A percentile compares a stretch with the other conserved stretches of the same genome.
Conservation (phyloP, 164 flowering plant genomes). For the Protea cynaroides region DNA sequence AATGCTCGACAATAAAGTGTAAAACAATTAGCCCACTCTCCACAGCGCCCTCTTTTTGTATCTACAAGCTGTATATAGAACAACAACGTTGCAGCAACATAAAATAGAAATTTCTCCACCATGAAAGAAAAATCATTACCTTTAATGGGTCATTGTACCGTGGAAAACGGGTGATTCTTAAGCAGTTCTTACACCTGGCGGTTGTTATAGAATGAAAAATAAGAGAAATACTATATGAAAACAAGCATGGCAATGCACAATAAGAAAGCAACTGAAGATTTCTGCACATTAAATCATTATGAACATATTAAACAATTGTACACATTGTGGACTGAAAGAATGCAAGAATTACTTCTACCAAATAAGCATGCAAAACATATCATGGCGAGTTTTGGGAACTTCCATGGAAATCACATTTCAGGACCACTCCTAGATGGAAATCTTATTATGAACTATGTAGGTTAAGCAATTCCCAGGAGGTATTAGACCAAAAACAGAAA, state of each 20-base stretch:
- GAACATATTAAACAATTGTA: no score
- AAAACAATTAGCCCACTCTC: constrained; percentile 99
- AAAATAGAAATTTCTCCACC: constrained; percentile 4
- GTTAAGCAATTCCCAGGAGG: no score
- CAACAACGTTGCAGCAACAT: constrained; percentile 3
- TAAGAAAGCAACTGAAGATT: background rate
- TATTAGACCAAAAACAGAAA: no score
- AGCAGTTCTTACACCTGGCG: constrained; percentile 64
- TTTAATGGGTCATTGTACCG: constrained; percentile 92
- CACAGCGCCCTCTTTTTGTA: constrained; percentile 92
- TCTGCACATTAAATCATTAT: no score
- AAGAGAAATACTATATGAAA: background rate
- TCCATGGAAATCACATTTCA: no score
- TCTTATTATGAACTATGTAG: no score
- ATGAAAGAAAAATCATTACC: constrained; percentile 34
- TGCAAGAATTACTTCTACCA: no score
- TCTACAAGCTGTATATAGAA: constrained; percentile 63
- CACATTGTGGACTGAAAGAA: no score
- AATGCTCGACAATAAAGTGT: constrained; percentile 92
- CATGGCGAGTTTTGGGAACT: no score
- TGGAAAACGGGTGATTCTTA: constrained; percentile 74
- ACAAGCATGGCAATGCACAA: background rate
- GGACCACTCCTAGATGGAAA: no score
- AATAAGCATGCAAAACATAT: no score
- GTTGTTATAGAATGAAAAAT: constrained; percentile 6